A percentile compares a stretch with the other conserved stretches of the same genome.
These are phyloP conservation scores for Podosphaera xanthii DNA, from an alignment of 2,329 filamentous ascomycete genomes.

Conservation along the genomic window DNA sequence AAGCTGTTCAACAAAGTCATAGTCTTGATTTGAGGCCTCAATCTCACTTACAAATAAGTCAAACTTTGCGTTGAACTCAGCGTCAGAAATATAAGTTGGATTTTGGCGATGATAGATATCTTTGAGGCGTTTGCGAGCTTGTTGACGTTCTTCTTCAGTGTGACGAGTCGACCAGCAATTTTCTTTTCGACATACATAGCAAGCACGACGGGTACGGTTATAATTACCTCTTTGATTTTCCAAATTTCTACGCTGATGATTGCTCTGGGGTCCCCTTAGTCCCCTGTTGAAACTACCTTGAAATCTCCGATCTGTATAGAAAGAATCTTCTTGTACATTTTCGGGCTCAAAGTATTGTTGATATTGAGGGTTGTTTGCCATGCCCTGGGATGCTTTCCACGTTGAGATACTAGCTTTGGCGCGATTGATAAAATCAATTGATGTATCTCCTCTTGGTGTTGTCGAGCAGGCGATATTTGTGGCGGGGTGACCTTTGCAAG, in stretches of 20 bases:
- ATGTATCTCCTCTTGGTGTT: not conserved
- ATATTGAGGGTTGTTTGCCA: not conserved
- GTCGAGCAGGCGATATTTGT: not conserved
- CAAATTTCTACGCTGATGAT: not conserved
- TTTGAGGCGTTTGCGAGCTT: not conserved
- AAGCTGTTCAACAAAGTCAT: not conserved
- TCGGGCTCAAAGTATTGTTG: not conserved
- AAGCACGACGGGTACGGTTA: not conserved
- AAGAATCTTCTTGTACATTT: not conserved
- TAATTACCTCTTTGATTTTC: not conserved
- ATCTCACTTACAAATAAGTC: not conserved
- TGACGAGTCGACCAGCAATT: not conserved
- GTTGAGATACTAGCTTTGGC: not conserved
- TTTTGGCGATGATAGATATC: not conserved
- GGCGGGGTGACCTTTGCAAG: not conserved
- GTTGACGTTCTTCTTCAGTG: not conserved
- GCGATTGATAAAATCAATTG: not conserved
- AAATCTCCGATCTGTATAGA: not conserved
- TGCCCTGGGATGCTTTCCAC: not conserved
- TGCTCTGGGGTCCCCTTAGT: not conserved
- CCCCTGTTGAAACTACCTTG: not conserved
- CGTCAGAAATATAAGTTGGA: not conserved
- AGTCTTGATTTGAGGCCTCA: not conserved
- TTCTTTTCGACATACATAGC: not conserved
- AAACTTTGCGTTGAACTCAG: not conserved